Evolutionary conservation across 2,329 filamentous ascomycete genomes (phyloP).

Genomic region (Fusarium falciforme): DNA sequence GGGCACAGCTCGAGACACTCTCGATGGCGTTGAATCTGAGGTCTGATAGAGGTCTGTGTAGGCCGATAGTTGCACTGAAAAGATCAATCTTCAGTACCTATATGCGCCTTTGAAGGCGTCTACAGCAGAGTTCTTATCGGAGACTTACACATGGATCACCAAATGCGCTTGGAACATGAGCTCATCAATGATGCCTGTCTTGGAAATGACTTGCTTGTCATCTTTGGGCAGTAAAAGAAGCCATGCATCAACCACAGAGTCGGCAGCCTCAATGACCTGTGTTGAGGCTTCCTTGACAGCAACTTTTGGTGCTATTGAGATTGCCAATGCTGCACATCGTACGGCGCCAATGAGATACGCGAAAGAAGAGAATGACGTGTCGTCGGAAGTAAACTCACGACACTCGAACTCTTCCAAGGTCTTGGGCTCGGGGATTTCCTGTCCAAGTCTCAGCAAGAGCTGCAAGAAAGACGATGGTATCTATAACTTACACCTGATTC

Average conservation of each 20-base stretch:
- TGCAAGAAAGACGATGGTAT: background rate
- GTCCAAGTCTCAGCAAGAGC: background rate
- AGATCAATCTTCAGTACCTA: background rate
- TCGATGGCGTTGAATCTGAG: conserved; percentile 29
- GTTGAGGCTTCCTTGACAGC: conserved; percentile 18
- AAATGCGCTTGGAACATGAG: conserved; percentile 34
- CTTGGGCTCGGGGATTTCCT: conserved; percentile 20
- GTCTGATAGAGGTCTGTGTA: conserved; percentile 30
- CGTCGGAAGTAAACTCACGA: conserved; percentile 19
- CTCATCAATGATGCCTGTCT: conserved; percentile 24
- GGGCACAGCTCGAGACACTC: conserved; percentile 22
- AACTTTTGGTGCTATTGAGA: conserved; percentile 11
- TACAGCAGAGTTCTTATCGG: no score
- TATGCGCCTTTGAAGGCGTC: rapidly evolving
- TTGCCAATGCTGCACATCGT: conserved; percentile 11
- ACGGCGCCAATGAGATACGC: conserved; percentile 30
- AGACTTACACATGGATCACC: conserved; percentile 30
- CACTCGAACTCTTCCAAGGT: conserved; percentile 25
- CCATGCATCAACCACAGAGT: conserved; percentile 30
- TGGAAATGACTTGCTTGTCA: conserved; percentile 5
- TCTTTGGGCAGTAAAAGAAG: conserved; percentile 11
- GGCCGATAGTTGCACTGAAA: conserved; percentile 23
- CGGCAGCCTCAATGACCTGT: conserved; percentile 23
- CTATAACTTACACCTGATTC: conserved; percentile 49
- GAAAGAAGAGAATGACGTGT: conserved; percentile 24